Percentiles rank a stretch among this genome's conserved stretches.
Conservation (phyloP, 768 basidiomycete genomes). For the Mycena albidolilacea region DNA sequence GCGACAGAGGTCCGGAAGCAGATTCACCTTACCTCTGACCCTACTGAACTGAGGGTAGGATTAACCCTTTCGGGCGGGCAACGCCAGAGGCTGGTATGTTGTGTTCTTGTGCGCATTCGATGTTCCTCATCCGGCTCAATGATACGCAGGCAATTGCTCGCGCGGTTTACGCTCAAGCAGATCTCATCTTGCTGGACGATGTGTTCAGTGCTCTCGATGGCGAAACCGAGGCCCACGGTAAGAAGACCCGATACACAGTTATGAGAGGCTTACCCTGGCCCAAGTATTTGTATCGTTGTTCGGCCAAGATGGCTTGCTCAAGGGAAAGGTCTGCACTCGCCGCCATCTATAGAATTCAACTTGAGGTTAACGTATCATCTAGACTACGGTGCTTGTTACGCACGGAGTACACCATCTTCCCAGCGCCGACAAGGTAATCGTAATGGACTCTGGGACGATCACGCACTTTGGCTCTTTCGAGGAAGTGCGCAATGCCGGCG, state of each 20-base stretch:
- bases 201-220: conserved; percentile 36
- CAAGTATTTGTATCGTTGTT: conserved; percentile 32
- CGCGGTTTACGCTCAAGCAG: conserved; percentile 32
- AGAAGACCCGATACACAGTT: background rate
- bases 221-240: conserved; percentile 33
- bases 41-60: conserved; percentile 5
- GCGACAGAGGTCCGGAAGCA: conserved; percentile 15
- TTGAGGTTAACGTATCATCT: background rate
- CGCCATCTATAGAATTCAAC: background rate
- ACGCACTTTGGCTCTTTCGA: conserved; percentile 34
- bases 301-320: conserved; percentile 31
- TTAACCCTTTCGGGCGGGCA: conserved; percentile 32
- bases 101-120: too few relatives aligned
- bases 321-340: conserved; percentile 15
- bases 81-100: conserved; percentile 27
- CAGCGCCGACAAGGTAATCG: conserved; percentile 32
- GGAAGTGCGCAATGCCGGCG: conserved; percentile 28
- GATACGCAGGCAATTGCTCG: conserved; percentile 28
- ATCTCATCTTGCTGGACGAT: conserved; percentile 32
- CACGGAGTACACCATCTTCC: conserved; percentile 36
- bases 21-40: background rate
- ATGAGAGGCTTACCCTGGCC: background rate
- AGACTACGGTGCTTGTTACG: conserved; percentile 36
- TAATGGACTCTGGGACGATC: conserved; percentile 30
- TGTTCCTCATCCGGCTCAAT: background rate